Percentiles rank a stretch among this genome's conserved stretches.
phyloP scores from a whole-genome alignment of 176 grass and related monocot species.

The bread wheat (Triticum aestivum) region IWGSC_CS_RefSeq_v2.1 NC_057808.1:234659373-234659872 shows the following conservation, averaged over 20 bases:
- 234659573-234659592: not conserved
- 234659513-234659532: not conserved
- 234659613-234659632: slow-evolving; percentile 1
- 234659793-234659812: not conserved
- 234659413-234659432: slow-evolving; percentile 5
- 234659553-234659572: not conserved
- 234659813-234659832: slow-evolving; percentile 18
- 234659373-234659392: not conserved
- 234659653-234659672: not conserved
- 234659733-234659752: not conserved
- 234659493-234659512: slow-evolving; percentile 1
- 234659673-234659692: not conserved
- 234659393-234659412: not conserved
- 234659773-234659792: not conserved
- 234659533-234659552: not conserved
- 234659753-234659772: not conserved
- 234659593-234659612: not conserved
- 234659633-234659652: not conserved
- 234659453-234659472: not conserved
- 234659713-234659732: not conserved
- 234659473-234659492: not conserved
- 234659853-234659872: slow-evolving; percentile 57
- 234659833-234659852: slow-evolving; percentile 9
- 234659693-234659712: not conserved
- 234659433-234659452: not conserved